These are phyloP conservation scores for Polyplosphaeria fusca DNA, from an alignment of 495 filamentous ascomycete species.

Conservation along the genomic window DNA sequence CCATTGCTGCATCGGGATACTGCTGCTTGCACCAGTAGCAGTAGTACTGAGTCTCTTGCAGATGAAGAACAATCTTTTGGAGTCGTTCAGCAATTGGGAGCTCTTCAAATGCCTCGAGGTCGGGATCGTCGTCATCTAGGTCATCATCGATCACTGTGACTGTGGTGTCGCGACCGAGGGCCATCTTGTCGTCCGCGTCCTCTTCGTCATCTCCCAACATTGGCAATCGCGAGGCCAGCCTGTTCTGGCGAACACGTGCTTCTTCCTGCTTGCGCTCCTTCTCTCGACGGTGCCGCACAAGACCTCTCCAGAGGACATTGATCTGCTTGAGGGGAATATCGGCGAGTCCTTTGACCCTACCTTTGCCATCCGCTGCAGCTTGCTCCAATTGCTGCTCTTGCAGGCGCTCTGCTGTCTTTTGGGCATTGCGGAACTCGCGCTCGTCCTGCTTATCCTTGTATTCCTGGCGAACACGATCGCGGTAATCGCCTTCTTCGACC, in stretches of 20 bases:
- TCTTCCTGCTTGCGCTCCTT: slow-evolving; percentile 66
- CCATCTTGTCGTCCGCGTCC: slow-evolving; percentile 56
- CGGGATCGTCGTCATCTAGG: slow-evolving; percentile 77
- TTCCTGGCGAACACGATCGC: slow-evolving; percentile 69
- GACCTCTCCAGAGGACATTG: slow-evolving; percentile 74
- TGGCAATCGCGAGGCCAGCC: slow-evolving; percentile 50
- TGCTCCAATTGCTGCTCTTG: slow-evolving; percentile 48
- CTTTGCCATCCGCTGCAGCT: neutral
- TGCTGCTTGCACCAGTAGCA: slow-evolving; percentile 96
- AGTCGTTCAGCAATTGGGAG: slow-evolving; percentile 63
- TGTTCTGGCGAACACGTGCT: slow-evolving; percentile 58
- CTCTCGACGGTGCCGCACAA: slow-evolving; percentile 65
- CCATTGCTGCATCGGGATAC: slow-evolving; percentile 68
- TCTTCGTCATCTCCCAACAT: slow-evolving; percentile 53
- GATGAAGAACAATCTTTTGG: slow-evolving; percentile 58
- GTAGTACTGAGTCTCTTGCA: slow-evolving; percentile 71
- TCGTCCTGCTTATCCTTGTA: slow-evolving; percentile 67
- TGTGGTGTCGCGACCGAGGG: slow-evolving; percentile 50
- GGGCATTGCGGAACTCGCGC: slow-evolving; percentile 65
- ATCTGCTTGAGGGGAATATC: slow-evolving; percentile 54
- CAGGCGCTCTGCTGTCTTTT: slow-evolving; percentile 77
- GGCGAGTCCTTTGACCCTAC: neutral
- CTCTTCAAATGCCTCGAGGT: slow-evolving; percentile 79
- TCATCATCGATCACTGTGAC: slow-evolving; percentile 49
- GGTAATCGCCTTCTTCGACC: slow-evolving; percentile 70